Evolutionary conservation across 495 filamentous ascomycete genomes (phyloP), one percentile per base, ranked within the genome.

Genomic region (Achaetomiella virescens): DNA sequence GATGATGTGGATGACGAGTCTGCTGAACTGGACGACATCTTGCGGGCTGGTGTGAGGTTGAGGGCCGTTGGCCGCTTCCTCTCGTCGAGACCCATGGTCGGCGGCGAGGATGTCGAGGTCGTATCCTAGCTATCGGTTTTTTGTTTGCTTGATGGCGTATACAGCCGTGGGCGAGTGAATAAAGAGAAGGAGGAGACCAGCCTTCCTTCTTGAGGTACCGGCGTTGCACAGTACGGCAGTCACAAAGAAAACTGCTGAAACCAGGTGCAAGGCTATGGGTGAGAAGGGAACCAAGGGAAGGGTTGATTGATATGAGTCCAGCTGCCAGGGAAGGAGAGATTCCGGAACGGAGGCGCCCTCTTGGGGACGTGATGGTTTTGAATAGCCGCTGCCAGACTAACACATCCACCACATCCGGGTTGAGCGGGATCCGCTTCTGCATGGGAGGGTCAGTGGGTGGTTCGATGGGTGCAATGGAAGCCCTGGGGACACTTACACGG

Each of bases 1-100:
- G 75, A 76, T 49, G 73, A 69, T 61, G 69, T 75, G 22, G 84
- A 82, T 24, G 77, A 75, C 29, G 80, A 79, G 33, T 69, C 70
- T 21, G 75, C 73, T 41, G 81, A 81, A 48, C 70, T 73, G 36
- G 75, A 77, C 10, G 80, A 77, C 29, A 67, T 71, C 46, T 69
- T 73, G 51, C 75, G 71, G 43, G 69, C 67, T 8, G 76, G 75
- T 21, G 69, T 63, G 38, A 80, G 62, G 48, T 78, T 76, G 46
- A 75, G 72, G 65, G 75, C 76, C 58, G 63, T 52, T 24, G 79
- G 78, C 66, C 76, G 66, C 74, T 70, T 79, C 71, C 69, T 80
- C 54, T 78, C 75, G 57, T 76, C 73, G 49, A 54, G 42, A 46
- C 49, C 59, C 59, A 61, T 61, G 38, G 48, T 57, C 31, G 57